phyloP scores from a whole-genome alignment of 768 basidiomycete species.

The Pholiota conissans region DNA sequence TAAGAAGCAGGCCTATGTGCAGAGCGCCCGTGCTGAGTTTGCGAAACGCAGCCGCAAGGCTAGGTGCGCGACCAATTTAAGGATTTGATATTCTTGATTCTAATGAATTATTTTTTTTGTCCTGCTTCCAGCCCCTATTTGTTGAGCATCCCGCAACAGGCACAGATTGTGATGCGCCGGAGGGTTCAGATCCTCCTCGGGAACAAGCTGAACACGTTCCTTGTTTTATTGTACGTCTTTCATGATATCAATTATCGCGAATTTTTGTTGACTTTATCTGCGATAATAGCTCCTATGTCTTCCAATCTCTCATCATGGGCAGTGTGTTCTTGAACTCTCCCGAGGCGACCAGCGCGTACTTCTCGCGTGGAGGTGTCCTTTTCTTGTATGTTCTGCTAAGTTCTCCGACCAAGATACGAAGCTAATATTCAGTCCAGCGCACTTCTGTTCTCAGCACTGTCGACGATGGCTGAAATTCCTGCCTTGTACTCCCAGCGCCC shows the following conservation, averaged over 20 bases:
- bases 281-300: slow-evolving; percentile 45
- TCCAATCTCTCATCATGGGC: slow-evolving; percentile 55
- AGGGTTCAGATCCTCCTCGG: slow-evolving; percentile 46
- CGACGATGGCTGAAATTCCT: slow-evolving; percentile 65
- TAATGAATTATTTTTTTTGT: neutral
- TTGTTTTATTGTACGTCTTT: slow-evolving; percentile 31
- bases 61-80: too few relatives aligned
- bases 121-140: slow-evolving; percentile 38
- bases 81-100: neutral
- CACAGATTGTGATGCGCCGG: slow-evolving; percentile 43
- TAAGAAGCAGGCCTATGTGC: slow-evolving; percentile 40
- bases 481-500: slow-evolving; percentile 60
- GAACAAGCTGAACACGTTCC: slow-evolving; percentile 33
- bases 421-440: slow-evolving; percentile 34
- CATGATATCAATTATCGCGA: neutral
- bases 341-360: slow-evolving; percentile 58
- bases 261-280: neutral
- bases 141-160: slow-evolving; percentile 45
- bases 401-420: neutral
- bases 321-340: slow-evolving; percentile 63
- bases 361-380: slow-evolving; percentile 76
- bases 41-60: slow-evolving; percentile 40
- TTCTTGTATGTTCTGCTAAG: slow-evolving; percentile 56
- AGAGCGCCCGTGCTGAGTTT: slow-evolving; percentile 51
- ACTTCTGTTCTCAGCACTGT: slow-evolving; percentile 57